phyloP scores from a whole-genome alignment of 768 basidiomycete genomes.

The Pleurotus tuber-regium region DNA sequence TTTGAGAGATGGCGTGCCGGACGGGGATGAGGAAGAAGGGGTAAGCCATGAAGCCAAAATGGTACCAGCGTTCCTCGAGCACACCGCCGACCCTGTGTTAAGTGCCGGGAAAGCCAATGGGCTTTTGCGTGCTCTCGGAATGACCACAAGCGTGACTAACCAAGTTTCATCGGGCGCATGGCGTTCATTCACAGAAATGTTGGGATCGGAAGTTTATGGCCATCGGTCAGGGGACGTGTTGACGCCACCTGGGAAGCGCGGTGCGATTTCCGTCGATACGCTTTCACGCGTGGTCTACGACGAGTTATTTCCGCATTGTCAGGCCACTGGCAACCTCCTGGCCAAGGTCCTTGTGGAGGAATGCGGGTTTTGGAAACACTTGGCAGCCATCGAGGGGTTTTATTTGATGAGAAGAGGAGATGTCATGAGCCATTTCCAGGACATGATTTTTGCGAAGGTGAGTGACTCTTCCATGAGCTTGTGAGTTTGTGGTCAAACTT shows the following conservation, averaged over 20 bases:
- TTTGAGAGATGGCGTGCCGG: slow-evolving; percentile 41
- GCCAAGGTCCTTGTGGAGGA: slow-evolving; percentile 62
- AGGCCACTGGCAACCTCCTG: slow-evolving; percentile 47
- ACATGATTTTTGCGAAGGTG: slow-evolving; percentile 74
- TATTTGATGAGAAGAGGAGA: slow-evolving; percentile 81
- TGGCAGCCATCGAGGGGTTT: slow-evolving; percentile 62
- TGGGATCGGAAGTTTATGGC: slow-evolving; percentile 21
- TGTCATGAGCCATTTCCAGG: slow-evolving; percentile 69
- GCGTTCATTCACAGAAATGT: slow-evolving; percentile 41
- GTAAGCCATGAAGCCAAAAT: slow-evolving; percentile 23
- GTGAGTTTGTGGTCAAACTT: neutral
- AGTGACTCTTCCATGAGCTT: slow-evolving; percentile 8
- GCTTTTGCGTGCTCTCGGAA: slow-evolving; percentile 60
- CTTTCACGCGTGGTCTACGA: slow-evolving; percentile 66
- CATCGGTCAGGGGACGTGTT: neutral
- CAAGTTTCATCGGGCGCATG: slow-evolving; percentile 26
- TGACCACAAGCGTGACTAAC: slow-evolving; percentile 24
- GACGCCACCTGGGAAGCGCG: slow-evolving; percentile 19
- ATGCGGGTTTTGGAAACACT: slow-evolving; percentile 62
- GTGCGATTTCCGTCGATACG: slow-evolving; percentile 58
- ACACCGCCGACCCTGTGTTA: slow-evolving; percentile 56
- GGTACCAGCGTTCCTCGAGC: slow-evolving; percentile 61
- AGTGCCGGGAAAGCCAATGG: slow-evolving; percentile 77
- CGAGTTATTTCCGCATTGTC: slow-evolving; percentile 55
- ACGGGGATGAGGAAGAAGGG: slow-evolving; percentile 20